These are phyloP conservation scores for Fusarium sp. DNA, from an alignment of 2,329 filamentous ascomycete genomes.

Conservation along the genomic window DNA sequence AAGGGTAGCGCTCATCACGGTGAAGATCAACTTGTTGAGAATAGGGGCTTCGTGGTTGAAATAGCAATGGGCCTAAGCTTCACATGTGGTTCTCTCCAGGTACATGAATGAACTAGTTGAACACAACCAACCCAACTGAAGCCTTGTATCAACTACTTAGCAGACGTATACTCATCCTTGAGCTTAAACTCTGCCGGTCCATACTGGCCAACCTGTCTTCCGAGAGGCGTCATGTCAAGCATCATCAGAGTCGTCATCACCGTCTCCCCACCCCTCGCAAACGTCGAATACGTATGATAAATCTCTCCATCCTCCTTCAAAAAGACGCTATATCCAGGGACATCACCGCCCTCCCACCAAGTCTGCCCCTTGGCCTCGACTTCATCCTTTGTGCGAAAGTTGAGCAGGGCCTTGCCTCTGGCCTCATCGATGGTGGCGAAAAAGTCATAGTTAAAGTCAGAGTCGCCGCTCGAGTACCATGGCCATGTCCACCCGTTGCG, in stretches of 20 bases:
- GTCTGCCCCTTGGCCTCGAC: slow-evolving; percentile 42
- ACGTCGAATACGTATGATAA: slow-evolving; percentile 54
- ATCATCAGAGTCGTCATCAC: slow-evolving; percentile 47
- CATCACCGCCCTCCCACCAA: slow-evolving; percentile 45
- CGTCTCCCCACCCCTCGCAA: slow-evolving; percentile 47
- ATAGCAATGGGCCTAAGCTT: background rate
- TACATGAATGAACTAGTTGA: background rate
- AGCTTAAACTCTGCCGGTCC: slow-evolving; percentile 45
- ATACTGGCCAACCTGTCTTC: slow-evolving; percentile 44
- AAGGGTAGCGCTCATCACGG: background rate
- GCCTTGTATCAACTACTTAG: background rate
- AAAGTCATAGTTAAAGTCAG: slow-evolving; percentile 56
- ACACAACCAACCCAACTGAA: background rate
- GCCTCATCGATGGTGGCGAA: slow-evolving; percentile 49
- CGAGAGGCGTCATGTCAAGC: slow-evolving; percentile 51
- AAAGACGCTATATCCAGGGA: slow-evolving; percentile 53
- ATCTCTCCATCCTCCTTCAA: slow-evolving; percentile 46
- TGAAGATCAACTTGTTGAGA: background rate
- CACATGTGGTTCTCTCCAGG: background rate
- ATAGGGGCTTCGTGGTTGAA: background rate
- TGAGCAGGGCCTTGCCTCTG: slow-evolving; percentile 41
- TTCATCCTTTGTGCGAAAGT: slow-evolving; percentile 43
- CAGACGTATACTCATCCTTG: slow-evolving; percentile 40
- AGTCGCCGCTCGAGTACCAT: slow-evolving; percentile 52
- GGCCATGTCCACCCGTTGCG: slow-evolving; percentile 56